Conservation (phyloP, 371 early-diverging fungal genomes). For the Cokeromyces recurvatus region DNA sequence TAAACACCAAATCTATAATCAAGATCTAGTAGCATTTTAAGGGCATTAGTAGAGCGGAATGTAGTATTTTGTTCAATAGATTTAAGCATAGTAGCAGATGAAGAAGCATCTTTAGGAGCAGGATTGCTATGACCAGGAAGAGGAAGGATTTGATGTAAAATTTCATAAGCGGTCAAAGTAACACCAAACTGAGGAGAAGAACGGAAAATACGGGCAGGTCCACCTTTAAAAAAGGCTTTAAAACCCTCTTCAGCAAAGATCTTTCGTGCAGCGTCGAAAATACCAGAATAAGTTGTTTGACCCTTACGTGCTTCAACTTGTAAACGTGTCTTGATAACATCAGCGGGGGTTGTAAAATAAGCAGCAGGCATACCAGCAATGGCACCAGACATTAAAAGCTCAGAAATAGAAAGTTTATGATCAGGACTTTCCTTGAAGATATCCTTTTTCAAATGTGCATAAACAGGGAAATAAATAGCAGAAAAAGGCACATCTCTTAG, state of each 20-base stretch:
- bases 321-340: constrained; percentile 97
- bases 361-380: constrained; percentile 97
- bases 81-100: constrained; percentile 12
- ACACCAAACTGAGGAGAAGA: constrained; percentile 96
- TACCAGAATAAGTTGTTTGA: constrained; percentile 83
- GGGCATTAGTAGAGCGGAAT: constrained; percentile 57
- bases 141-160: constrained; percentile 79
- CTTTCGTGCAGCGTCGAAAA: constrained; percentile 81
- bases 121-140: constrained; percentile 45
- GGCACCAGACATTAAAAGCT: constrained; percentile 89
- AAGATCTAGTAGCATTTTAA: constrained; percentile 60
- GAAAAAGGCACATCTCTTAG: constrained; percentile 97
- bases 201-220: constrained; percentile 77
- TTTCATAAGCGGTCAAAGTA: constrained; percentile 90
- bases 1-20: constrained; percentile 57
- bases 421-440: constrained; percentile 79
- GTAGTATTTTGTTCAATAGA: constrained; percentile 27
- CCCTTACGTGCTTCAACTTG: constrained; percentile 92
- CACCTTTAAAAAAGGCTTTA: constrained; percentile 95
- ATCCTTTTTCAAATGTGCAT: constrained; percentile 88
- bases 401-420: constrained; percentile 68
- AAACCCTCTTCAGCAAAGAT: constrained; percentile 91
- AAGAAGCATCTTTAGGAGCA: constrained; percentile 20
- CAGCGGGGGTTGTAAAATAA: constrained; percentile 95
- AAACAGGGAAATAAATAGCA: constrained; percentile 94